Evolutionary conservation across 345 rosid genomes (phyloP), one percentile per base, ranked within the genome.

Genomic region (Eucalyptus erythrocorys): DNA sequence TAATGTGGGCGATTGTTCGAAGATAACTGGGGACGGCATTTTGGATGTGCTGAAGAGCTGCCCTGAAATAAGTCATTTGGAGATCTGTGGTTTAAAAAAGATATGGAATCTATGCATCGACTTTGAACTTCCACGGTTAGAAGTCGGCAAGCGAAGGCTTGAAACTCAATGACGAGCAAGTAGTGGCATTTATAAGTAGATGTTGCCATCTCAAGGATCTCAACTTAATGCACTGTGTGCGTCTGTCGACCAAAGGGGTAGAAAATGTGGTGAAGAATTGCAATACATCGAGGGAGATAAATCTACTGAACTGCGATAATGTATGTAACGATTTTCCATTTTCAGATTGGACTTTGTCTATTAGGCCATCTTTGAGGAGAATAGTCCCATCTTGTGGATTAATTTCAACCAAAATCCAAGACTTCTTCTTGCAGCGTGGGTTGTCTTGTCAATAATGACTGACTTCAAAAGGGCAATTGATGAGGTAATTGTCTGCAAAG

Each of bases 361-460:
- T 92, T 15, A 93, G 96, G 91, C 94, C 97, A 53, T 97, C 97
- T 27, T 82, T 96, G 88, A 92, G 5, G 6, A 8, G n/a, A n/a
- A n/a, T n/a, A n/a, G n/a, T n/a, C n/a, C n/a, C n/a, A n/a, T n/a
- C n/a, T n/a, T n/a, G n/a, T 43, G 47, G 47, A 8, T n/a, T n/a
- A n/a, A 95, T 88, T 89, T 92, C 92, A 24, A 89, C 91, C 13
- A 89, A 90, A 85, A 90, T 88, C 48, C 95, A 91, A 51, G 90
- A 88, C 40, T 92, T 95, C 86, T 93, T 94, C 90, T 55, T 94
- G 88, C 93, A 92, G 51, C 98, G 96, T 92, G 98, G 98, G 98
- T 59, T 95, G 98, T 89, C 89, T 94, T 57, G 91, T 97, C 87
- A 87, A 90, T 64, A 27, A 85, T 27, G 21, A 51, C 19, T 51